Conservation (phyloP, 192 early-diverging fungal genomes). For the Cetraspora pellucida region DNA sequence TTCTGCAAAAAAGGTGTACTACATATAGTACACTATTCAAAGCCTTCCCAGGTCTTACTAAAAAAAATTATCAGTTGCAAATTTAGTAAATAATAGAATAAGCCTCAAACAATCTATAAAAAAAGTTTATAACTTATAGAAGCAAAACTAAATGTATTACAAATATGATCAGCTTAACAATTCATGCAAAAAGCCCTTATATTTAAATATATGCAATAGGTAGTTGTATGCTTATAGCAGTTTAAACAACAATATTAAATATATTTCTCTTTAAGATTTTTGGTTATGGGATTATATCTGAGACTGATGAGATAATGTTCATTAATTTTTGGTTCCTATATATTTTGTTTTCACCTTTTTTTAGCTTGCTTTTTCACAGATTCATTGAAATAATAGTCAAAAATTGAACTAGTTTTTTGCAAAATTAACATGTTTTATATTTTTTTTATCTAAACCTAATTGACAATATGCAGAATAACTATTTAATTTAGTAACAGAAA, state of each 20-base stretch:
- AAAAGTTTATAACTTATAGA: constrained; percentile 7
- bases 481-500: no score
- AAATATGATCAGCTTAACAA: background rate
- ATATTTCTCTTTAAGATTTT: background rate
- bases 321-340: background rate
- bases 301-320: constrained; percentile 13
- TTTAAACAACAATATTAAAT: constrained; percentile 10
- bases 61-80: background rate
- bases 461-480: no score
- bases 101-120: background rate
- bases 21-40: no score
- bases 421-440: no score
- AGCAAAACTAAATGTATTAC: background rate
- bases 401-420: no score
- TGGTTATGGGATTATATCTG: background rate
- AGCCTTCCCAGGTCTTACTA: no score
- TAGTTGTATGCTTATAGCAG: constrained; percentile 7
- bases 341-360: background rate
- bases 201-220: background rate
- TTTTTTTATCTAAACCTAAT: no score
- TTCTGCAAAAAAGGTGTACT: no score
- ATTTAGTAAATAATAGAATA: constrained; percentile 5
- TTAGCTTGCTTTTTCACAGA: background rate
- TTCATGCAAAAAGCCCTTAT: background rate
- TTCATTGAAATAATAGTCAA: no score